A percentile compares a stretch with the other conserved stretches of the same genome.
Conservation (phyloP, 805 yeast genomes). For the Pichia deserticola region DNA sequence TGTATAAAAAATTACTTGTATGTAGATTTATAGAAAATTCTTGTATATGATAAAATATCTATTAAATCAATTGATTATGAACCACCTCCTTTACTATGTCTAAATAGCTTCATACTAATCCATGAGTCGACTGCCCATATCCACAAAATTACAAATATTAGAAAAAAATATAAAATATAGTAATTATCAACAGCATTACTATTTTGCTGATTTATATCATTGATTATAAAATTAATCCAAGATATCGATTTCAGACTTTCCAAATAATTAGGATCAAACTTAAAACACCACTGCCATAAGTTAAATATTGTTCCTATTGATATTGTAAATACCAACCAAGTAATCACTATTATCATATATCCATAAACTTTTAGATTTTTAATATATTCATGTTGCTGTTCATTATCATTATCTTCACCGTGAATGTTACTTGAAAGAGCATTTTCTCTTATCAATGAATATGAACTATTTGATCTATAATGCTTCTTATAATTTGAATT, state of each 20-base stretch:
- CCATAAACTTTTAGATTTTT: slow-evolving; percentile 20
- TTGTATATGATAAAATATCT: background rate
- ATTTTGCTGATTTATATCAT: slow-evolving; percentile 4
- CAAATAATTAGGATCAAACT: background rate
- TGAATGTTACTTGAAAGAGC: background rate
- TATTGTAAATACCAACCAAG: slow-evolving; percentile 23
- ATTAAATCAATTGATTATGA: slow-evolving; percentile 6
- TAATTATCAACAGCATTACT: slow-evolving; percentile 20
- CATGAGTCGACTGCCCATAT: slow-evolving; percentile 70
- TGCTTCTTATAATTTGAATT: no score
- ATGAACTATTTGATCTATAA: background rate
- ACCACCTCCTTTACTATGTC: slow-evolving; percentile 66
- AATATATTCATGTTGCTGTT: slow-evolving; percentile 6
- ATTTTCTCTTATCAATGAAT: background rate
- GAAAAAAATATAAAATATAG: slow-evolving; percentile 24
- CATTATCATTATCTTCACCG: background rate
- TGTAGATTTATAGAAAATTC: background rate
- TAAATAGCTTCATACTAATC: slow-evolving; percentile 73
- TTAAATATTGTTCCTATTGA: slow-evolving; percentile 26
- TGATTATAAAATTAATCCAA: slow-evolving; percentile 4
- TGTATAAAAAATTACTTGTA: background rate
- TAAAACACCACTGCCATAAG: slow-evolving; percentile 27
- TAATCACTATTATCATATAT: slow-evolving; percentile 16
- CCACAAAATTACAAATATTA: slow-evolving; percentile 37
- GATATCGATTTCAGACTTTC: background rate